These are phyloP conservation scores for Phymatotrichopsis omnivora DNA, from an alignment of 2,329 filamentous ascomycete genomes.

Conservation along the genomic window DNA sequence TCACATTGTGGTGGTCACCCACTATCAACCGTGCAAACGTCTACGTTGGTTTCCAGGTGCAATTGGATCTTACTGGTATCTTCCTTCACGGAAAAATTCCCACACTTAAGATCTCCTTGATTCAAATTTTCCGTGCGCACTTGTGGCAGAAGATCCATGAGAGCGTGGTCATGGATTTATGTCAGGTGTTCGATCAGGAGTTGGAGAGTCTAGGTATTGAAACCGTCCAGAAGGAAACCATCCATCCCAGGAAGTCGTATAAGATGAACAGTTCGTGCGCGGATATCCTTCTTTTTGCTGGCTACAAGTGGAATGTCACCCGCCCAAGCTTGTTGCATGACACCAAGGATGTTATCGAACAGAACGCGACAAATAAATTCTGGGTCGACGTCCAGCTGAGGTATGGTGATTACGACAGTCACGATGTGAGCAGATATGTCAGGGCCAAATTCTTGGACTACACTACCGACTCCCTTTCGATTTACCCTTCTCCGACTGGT, in stretches of 20 bases:
- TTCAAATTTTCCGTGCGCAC: slow-evolving; percentile 98
- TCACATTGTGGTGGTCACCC: slow-evolving; percentile 94
- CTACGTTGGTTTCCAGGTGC: slow-evolving; percentile 86
- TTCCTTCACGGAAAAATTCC: slow-evolving; percentile 99
- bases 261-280: slow-evolving; percentile 99
- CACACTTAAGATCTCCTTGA: slow-evolving; percentile 92
- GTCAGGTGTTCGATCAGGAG: slow-evolving; percentile 96
- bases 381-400: slow-evolving; percentile 95
- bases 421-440: slow-evolving; percentile 96
- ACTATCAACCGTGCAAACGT: slow-evolving; percentile 95
- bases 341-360: slow-evolving; percentile 88
- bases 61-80: slow-evolving; percentile 93
- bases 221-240: slow-evolving; percentile 97
- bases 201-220: slow-evolving; percentile 92
- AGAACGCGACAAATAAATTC: slow-evolving; percentile 96
- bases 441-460: slow-evolving; percentile 98
- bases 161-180: slow-evolving; percentile 96
- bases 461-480: slow-evolving; percentile 96
- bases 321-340: slow-evolving; percentile 87
- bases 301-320: slow-evolving; percentile 98
- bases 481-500: slow-evolving; percentile 93
- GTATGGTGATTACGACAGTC: slow-evolving; percentile 97
- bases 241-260: slow-evolving; percentile 97
- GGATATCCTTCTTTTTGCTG: slow-evolving; percentile 91
- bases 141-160: slow-evolving; percentile 99